Evolutionary conservation across 805 yeast genomes (phyloP).

Genomic region (Cyberlindnera galapagoensis): DNA sequence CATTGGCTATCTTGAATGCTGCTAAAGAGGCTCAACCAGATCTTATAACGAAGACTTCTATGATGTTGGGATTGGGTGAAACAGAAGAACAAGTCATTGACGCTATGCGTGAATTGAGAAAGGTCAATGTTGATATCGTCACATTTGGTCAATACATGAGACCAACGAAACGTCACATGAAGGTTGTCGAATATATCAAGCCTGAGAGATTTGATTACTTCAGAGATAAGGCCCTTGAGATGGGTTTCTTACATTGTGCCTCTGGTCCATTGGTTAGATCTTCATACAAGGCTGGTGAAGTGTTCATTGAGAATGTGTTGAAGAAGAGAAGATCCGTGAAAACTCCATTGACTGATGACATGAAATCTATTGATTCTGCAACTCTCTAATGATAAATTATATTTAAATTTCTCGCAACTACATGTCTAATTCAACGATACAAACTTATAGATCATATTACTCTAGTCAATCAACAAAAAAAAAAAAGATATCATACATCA

Average conservation of each 20-base stretch:
- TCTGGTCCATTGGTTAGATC: conserved; percentile 96
- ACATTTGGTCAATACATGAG: conserved; percentile 99
- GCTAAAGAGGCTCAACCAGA: conserved; percentile 76
- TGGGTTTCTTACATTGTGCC: conserved; percentile 95
- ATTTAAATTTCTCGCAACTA: too few relatives aligned
- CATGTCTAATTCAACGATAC: neutral
- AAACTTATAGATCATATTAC: too few relatives aligned
- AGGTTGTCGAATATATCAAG: conserved; percentile 88
- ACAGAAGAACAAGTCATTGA: conserved; percentile 81
- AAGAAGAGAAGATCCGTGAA: conserved; percentile 52
- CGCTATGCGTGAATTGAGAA: conserved; percentile 72
- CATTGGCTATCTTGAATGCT: conserved; percentile 64
- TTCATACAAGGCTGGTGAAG: conserved; percentile 97
- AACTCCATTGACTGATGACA: too few relatives aligned
- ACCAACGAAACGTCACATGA: conserved; percentile 98
- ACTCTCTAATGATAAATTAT: neutral
- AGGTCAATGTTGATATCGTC: conserved; percentile 80
- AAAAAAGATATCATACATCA: too few relatives aligned
- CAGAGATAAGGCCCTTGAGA: conserved; percentile 76
- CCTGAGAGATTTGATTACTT: conserved; percentile 95
- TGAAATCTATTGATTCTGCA: neutral
- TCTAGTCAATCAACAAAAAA: too few relatives aligned
- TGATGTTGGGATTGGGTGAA: conserved; percentile 97
- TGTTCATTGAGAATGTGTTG: conserved; percentile 89
- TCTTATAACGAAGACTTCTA: conserved; percentile 83